These are phyloP conservation scores for Aspergillus baeticus DNA, from an alignment of 495 filamentous ascomycete species.

Conservation along the genomic window DNA sequence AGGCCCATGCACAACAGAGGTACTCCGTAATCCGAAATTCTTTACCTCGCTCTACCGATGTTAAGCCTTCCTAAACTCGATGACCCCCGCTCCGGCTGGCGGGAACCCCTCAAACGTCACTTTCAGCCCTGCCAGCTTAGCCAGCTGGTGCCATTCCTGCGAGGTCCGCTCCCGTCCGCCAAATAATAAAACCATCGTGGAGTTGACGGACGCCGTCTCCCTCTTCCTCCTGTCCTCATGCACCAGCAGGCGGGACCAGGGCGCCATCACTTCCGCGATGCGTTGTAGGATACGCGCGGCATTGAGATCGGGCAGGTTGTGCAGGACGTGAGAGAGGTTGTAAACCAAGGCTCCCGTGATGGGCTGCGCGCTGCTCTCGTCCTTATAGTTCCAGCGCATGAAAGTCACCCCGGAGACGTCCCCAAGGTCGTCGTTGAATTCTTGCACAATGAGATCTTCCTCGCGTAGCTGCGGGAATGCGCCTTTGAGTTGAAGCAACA, in stretches of 20 bases:
- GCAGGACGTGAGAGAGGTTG: constrained; percentile 41
- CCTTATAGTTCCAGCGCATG: constrained; percentile 38
- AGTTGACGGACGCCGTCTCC: constrained; percentile 34
- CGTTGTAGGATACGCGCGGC: constrained; percentile 40
- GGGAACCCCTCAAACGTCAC: constrained; percentile 38
- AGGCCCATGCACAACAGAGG: too few relatives aligned
- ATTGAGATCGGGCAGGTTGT: constrained; percentile 43
- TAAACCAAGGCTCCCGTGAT: constrained; percentile 42
- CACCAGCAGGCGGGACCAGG: constrained; percentile 44
- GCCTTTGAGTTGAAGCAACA: constrained; percentile 43
- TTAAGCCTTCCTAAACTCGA: constrained; percentile 19
- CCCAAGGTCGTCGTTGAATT: constrained; percentile 37
- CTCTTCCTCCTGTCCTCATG: constrained; percentile 31
- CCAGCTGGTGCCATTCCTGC: constrained; percentile 33
- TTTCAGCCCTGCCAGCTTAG: constrained; percentile 29
- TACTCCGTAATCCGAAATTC: too few relatives aligned
- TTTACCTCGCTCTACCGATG: too few relatives aligned
- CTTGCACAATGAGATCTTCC: constrained; percentile 38
- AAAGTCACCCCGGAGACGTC: constrained; percentile 25
- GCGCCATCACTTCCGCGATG: constrained; percentile 40
- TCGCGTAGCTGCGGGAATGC: constrained; percentile 42
- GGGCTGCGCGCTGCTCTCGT: constrained; percentile 27
- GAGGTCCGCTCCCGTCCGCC: constrained; percentile 34
- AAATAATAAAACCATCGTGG: constrained; percentile 37
- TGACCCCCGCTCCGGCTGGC: constrained; percentile 30